These are phyloP conservation scores for Candida orba DNA, from an alignment of 805 yeast species.

Conservation along the genomic window DNA sequence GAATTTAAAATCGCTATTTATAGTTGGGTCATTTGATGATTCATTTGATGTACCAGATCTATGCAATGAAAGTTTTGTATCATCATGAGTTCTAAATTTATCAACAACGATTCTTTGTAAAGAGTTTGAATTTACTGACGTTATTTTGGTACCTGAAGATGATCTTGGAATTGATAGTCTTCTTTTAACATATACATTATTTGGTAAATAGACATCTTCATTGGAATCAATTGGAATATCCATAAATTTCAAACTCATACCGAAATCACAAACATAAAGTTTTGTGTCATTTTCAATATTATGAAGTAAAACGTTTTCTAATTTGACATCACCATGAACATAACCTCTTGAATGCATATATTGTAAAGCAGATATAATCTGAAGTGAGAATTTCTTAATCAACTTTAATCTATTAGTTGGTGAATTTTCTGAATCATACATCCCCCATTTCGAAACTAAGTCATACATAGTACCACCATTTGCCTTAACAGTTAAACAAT, in stretches of 20 bases:
- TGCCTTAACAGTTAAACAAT: constrained; percentile 63
- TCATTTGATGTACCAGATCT: neutral
- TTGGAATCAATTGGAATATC: constrained; percentile 5
- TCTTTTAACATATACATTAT: constrained; percentile 12
- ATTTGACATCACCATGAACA: constrained; percentile 71
- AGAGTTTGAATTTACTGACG: constrained; percentile 6
- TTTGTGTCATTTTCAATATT: constrained; percentile 32
- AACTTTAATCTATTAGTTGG: constrained; percentile 28
- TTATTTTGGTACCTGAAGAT: constrained; percentile 21
- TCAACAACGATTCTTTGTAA: constrained; percentile 22
- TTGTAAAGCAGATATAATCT: constrained; percentile 52
- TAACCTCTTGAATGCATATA: constrained; percentile 60
- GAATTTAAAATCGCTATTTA: constrained; percentile 13
- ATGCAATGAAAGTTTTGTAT: constrained; percentile 11
- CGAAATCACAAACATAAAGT: constrained; percentile 78
- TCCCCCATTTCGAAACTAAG: constrained; percentile 62
- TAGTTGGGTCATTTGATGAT: neutral
- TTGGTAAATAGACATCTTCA: constrained; percentile 16
- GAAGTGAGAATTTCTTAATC: constrained; percentile 36
- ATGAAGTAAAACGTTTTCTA: constrained; percentile 60
- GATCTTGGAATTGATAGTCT: constrained; percentile 30
- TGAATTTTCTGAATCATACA: constrained; percentile 24
- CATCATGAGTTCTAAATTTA: constrained; percentile 27
- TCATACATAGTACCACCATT: constrained; percentile 80
- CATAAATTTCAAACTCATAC: constrained; percentile 49